phyloP scores from a whole-genome alignment of 305 asterid genomes.

The Caryopteris hybrid region DNA sequence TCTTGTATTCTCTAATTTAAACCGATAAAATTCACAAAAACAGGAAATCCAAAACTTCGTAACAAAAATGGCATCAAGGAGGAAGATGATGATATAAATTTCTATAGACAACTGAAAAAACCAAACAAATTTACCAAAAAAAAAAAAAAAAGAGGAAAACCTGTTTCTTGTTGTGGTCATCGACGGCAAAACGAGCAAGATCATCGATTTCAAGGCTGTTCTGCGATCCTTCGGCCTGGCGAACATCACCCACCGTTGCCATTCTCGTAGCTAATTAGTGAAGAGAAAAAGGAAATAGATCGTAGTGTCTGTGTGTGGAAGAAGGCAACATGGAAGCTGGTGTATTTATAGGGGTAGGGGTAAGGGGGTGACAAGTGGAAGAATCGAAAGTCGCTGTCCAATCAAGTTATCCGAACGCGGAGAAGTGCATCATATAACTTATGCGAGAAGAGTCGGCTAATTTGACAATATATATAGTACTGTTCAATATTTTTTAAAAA shows the following conservation, averaged over 20 bases:
- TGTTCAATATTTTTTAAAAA: too few species aligned
- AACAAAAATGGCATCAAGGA: background rate
- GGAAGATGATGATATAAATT: background rate
- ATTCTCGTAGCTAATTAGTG: slow-evolving; percentile 23
- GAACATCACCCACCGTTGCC: slow-evolving; percentile 48
- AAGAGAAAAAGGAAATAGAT: background rate
- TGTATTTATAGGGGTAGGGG: slow-evolving; percentile 18
- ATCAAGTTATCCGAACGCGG: slow-evolving; percentile 16
- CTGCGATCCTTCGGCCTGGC: slow-evolving; percentile 44
- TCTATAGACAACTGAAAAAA: background rate
- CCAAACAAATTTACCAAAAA: background rate
- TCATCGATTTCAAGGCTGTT: slow-evolving; percentile 62
- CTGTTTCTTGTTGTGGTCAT: slow-evolving; percentile 70
- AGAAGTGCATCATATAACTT: slow-evolving; percentile 4
- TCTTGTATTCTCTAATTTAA: background rate
- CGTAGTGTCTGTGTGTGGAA: background rate
- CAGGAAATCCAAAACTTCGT: too few species aligned
- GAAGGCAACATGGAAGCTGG: too few species aligned
- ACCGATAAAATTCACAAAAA: background rate
- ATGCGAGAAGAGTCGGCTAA: background rate
- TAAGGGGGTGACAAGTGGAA: background rate
- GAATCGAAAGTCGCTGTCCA: slow-evolving; percentile 16
- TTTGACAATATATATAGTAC: too few species aligned
- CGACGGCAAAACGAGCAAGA: slow-evolving; percentile 81
- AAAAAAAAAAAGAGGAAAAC: slow-evolving; percentile 11